Conservation (phyloP, 2,329 filamentous ascomycete species). For the Phyllosticta capitalensis region DNA sequence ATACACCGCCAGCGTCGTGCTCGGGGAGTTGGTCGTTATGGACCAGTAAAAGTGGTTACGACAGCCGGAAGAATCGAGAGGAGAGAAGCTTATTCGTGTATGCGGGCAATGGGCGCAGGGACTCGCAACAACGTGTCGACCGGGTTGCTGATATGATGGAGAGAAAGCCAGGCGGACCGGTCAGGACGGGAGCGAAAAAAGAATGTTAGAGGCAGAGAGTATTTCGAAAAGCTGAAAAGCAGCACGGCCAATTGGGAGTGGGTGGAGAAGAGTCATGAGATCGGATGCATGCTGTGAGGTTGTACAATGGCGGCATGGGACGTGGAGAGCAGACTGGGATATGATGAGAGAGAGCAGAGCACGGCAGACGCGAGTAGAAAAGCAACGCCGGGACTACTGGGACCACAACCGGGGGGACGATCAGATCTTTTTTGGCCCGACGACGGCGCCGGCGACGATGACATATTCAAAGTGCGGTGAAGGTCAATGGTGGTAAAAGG, state of each 20-base stretch:
- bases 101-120: not conserved
- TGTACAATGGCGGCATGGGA: slow-evolving; percentile 4
- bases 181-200: not conserved
- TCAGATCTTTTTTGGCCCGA: not conserved
- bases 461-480: not conserved
- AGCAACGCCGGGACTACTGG: too few relatives aligned
- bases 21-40: not conserved
- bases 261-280: slow-evolving; percentile 3
- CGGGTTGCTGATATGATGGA: not conserved
- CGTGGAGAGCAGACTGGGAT: slow-evolving; percentile 2
- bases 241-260: slow-evolving; percentile 8
- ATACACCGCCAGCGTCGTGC: too few relatives aligned
- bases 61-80: not conserved
- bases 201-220: not conserved
- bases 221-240: not conserved
- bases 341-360: not conserved
- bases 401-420: not conserved
- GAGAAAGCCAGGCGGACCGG: slow-evolving; percentile 1
- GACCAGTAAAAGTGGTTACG: not conserved
- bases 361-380: not conserved
- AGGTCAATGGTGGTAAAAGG: not conserved
- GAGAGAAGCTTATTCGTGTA: not conserved
- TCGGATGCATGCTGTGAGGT: slow-evolving; percentile 7
- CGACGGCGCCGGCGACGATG: not conserved
- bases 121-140: too few relatives aligned